Evolutionary conservation across 1,139 yeast genomes (phyloP), one percentile per base, ranked within the genome.

Genomic region (Saccharomyces hybrid): DNA sequence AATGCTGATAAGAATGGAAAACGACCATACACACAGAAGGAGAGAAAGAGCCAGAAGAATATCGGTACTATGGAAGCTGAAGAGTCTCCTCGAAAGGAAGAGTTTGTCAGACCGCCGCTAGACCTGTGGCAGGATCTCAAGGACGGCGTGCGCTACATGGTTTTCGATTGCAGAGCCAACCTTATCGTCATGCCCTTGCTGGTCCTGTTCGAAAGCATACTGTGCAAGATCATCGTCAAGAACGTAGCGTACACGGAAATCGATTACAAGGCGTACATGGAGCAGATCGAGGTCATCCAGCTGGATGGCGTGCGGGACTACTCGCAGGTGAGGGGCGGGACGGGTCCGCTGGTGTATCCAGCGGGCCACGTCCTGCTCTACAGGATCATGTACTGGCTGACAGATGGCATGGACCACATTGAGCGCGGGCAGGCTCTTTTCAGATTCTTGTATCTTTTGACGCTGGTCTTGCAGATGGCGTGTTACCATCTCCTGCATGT

Each of bases 271-370:
- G 90, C 98, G 0, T 91, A 91, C 67, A 86, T 91, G 88, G 93
- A 89, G 68, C 98, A 91, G 72, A 80, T 90, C 50, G 74, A 74
- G 31, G 72, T 79, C 60, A 78, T 87, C 50, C 67, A 73, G 7
- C 71, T 75, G 5, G 88, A 72, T 2, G 95, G 95, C 0, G 91
- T 84, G 58, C 71, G 81, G 47, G 83, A 89, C 65, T 91, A 93
- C 69, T 70, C 77, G 20, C 72, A 79, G 46, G 84, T 91, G 42
- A 62, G 61, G 30, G 98, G 98, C n/a, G 95, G 86, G 44, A 86
- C 97, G 0, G 99, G 99, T 0, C 96, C 96, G 0, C 74, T 90
- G 50, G 98, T 91, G 25, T 91, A 91, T 66, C 98, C 99, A 1
- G 98, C 95, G 0, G 97, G 97, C 1, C 91, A 85, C 70, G 89